A percentile compares a stretch with the other conserved stretches of the same genome.
Conservation (phyloP, 1,284 basidiomycete genomes). For the Cutaneotrichosporon sp. region DNA sequence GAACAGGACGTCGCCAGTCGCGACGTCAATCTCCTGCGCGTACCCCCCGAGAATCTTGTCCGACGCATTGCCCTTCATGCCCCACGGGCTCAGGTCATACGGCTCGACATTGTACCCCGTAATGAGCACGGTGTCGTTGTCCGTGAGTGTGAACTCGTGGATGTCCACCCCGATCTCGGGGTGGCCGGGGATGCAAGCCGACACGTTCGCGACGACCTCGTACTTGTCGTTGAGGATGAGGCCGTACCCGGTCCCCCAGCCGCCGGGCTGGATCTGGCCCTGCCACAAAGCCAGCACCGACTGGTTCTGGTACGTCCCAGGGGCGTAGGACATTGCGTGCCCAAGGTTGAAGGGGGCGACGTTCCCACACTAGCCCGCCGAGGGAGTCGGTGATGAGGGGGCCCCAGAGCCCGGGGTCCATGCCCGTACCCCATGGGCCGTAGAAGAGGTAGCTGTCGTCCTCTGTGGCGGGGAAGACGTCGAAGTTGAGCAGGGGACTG, state of each 20-base stretch:
- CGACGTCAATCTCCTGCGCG: slow-evolving; percentile 46
- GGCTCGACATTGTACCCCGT: slow-evolving; percentile 31
- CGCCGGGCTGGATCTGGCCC: slow-evolving; percentile 29
- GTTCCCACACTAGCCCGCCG: slow-evolving; percentile 38
- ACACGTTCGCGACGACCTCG: slow-evolving; percentile 32
- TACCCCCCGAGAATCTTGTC: slow-evolving; percentile 35
- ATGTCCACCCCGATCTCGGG: not conserved
- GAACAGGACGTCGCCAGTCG: slow-evolving; percentile 35
- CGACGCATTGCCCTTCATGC: slow-evolving; percentile 25
- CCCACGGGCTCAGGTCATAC: slow-evolving; percentile 30
- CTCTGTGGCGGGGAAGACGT: slow-evolving; percentile 18
- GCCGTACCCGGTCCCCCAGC: slow-evolving; percentile 32
- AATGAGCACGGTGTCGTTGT: slow-evolving; percentile 40
- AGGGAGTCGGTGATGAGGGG: slow-evolving; percentile 31
- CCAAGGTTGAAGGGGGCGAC: slow-evolving; percentile 26
- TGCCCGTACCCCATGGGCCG: slow-evolving; percentile 32
- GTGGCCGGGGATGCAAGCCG: not conserved
- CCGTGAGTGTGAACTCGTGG: slow-evolving; percentile 37
- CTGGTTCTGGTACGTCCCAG: slow-evolving; percentile 29
- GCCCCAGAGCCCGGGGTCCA: slow-evolving; percentile 19
- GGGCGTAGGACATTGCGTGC: slow-evolving; percentile 33
- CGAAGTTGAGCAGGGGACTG: slow-evolving; percentile 28
- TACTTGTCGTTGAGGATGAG: slow-evolving; percentile 38
- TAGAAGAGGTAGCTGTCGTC: slow-evolving; percentile 28
- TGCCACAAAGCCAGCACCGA: slow-evolving; percentile 36